These are phyloP conservation scores for Magnusiomyces ingens DNA, from an alignment of 1,139 yeast species.

Conservation along the genomic window DNA sequence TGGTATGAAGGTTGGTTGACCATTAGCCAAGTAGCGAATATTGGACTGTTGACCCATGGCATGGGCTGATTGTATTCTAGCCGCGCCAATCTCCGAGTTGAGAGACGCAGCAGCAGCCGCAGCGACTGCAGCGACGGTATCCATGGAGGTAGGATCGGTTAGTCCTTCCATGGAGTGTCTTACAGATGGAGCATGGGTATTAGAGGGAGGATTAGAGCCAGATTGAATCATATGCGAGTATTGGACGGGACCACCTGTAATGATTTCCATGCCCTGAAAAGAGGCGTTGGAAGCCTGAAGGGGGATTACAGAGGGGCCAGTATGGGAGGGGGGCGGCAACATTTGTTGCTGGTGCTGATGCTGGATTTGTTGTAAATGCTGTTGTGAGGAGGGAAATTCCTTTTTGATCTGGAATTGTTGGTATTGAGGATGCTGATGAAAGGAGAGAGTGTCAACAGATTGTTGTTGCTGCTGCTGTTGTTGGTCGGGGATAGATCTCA, in stretches of 20 bases:
- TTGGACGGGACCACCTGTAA: background rate
- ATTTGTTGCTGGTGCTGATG: conserved; percentile 13
- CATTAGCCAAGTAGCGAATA: no score
- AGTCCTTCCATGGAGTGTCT: background rate
- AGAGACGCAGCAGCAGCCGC: no score
- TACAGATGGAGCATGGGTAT: background rate
- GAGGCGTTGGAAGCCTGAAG: background rate
- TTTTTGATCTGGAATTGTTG: conserved; percentile 6
- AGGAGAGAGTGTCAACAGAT: background rate
- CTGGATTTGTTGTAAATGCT: conserved; percentile 20
- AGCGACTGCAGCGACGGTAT: background rate
- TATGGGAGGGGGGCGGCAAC: background rate
- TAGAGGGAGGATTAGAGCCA: background rate
- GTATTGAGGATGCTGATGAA: conserved; percentile 2
- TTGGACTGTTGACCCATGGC: no score
- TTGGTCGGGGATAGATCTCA: no score
- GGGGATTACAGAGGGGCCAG: background rate
- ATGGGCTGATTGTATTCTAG: no score
- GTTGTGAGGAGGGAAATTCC: conserved; percentile 7
- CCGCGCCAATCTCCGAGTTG: no score
- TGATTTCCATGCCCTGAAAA: background rate
- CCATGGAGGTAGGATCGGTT: background rate
- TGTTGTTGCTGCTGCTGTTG: conserved; percentile 4
- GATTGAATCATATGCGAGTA: background rate
- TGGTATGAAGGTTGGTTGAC: no score